Evolutionary conservation across 495 filamentous ascomycete species (phyloP).

Genomic region (Hypoxylon cercidicola): DNA sequence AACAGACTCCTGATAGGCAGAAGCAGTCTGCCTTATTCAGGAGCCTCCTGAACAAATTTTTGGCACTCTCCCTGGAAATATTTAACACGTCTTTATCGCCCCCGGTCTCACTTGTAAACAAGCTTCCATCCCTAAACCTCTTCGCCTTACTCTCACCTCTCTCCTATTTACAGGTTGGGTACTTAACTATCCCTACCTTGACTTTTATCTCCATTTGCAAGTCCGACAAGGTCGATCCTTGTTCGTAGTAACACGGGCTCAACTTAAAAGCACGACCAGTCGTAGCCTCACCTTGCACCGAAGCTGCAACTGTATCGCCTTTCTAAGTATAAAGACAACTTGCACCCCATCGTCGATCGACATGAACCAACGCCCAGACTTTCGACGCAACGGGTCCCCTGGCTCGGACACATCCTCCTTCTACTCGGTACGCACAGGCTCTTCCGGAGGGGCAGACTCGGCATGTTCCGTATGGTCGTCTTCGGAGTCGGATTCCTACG

Average conservation of each 20-base stretch:
- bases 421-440: slow-evolving; percentile 29
- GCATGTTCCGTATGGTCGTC: slow-evolving; percentile 42
- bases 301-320: not conserved
- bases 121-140: slow-evolving; percentile 17
- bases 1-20: slow-evolving; percentile 40
- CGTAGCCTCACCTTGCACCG: not conserved
- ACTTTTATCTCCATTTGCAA: slow-evolving; percentile 25
- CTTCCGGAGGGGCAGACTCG: slow-evolving; percentile 32
- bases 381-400: slow-evolving; percentile 21
- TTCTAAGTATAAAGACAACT: slow-evolving; percentile 18
- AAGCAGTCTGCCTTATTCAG: slow-evolving; percentile 20
- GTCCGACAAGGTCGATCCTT: slow-evolving; percentile 29
- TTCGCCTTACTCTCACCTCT: slow-evolving; percentile 24
- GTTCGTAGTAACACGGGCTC: slow-evolving; percentile 2
- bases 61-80: slow-evolving; percentile 19
- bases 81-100: slow-evolving; percentile 37
- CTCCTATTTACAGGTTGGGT: not conserved
- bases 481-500: slow-evolving; percentile 43
- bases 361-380: slow-evolving; percentile 29
- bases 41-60: slow-evolving; percentile 30
- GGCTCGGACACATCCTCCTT: slow-evolving; percentile 42
- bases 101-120: slow-evolving; percentile 3
- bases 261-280: slow-evolving; percentile 8
- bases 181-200: not conserved
- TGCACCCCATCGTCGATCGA: slow-evolving; percentile 2